Conservation (phyloP, 2,329 filamentous ascomycete species). For the Neonectria hederae region DNA sequence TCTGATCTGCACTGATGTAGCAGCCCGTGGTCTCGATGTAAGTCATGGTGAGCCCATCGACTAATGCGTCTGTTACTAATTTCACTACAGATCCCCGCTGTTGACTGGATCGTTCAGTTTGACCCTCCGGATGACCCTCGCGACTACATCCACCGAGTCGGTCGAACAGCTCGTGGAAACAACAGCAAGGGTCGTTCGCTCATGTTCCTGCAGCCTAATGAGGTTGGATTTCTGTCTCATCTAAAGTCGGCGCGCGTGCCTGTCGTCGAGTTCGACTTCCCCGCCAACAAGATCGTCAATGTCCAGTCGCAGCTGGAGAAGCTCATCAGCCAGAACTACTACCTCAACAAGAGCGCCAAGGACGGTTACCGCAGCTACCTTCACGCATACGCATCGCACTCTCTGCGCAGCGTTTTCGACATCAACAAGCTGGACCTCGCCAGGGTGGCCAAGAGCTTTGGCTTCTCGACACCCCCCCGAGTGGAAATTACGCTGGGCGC, state of each 20-base stretch:
- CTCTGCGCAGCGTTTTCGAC: conserved; percentile 70
- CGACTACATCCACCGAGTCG: conserved; percentile 95
- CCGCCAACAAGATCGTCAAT: conserved; percentile 88
- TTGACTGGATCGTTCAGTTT: conserved; percentile 97
- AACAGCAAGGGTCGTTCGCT: conserved; percentile 87
- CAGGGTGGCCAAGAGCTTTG: conserved; percentile 86
- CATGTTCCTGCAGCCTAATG: conserved; percentile 91
- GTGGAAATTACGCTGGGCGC: conserved; percentile 87
- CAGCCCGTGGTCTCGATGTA: conserved; percentile 90
- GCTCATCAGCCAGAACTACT: conserved; percentile 94
- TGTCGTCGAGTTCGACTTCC: conserved; percentile 96
- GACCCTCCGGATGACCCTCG: conserved; percentile 91
- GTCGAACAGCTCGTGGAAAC: conserved; percentile 87
- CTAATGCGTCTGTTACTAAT: conserved; percentile 25
- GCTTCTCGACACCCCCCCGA: conserved; percentile 79
- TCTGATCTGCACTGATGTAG: conserved; percentile 95
- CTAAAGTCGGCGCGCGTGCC: conserved; percentile 92
- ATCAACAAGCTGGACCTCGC: conserved; percentile 84
- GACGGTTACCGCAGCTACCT: conserved; percentile 89
- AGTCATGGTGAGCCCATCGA: conserved; percentile 42
- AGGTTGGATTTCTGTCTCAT: conserved; percentile 91
- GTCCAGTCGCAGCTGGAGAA: conserved; percentile 93
- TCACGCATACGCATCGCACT: conserved; percentile 88
- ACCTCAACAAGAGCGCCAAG: conserved; percentile 87
- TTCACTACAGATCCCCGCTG: conserved; percentile 76